These are phyloP conservation scores for Pythium guiyangense DNA, from an alignment of 352 stramenopile species.

Conservation along the genomic window DNA sequence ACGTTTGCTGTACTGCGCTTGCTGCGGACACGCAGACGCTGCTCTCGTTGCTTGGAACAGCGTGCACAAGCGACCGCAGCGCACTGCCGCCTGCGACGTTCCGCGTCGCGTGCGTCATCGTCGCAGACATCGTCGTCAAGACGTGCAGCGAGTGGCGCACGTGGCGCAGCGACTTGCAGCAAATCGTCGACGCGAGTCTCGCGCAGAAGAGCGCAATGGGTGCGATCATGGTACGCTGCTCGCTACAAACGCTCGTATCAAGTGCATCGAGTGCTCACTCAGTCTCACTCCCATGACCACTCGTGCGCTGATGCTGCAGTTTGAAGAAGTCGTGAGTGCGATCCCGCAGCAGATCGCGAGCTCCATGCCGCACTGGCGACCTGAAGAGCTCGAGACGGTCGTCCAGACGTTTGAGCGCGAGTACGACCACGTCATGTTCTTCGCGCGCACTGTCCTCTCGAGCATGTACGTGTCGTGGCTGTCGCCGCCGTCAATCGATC, in stretches of 20 bases:
- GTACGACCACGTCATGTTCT: slow-evolving; percentile 31
- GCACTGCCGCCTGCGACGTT: slow-evolving; percentile 22
- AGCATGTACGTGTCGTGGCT: slow-evolving; percentile 28
- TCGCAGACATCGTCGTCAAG: slow-evolving; percentile 48
- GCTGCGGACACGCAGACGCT: slow-evolving; percentile 24
- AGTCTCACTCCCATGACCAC: neutral
- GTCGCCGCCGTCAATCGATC: neutral
- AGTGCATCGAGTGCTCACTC: neutral
- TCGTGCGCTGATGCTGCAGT: slow-evolving; percentile 8
- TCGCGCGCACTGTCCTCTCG: slow-evolving; percentile 33
- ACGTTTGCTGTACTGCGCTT: slow-evolving; percentile 1
- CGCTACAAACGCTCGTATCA: neutral
- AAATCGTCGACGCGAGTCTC: slow-evolving; percentile 34
- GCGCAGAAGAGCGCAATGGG: slow-evolving; percentile 26
- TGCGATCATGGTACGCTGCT: slow-evolving; percentile 25
- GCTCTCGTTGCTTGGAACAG: slow-evolving; percentile 32
- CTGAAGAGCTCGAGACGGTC: slow-evolving; percentile 20
- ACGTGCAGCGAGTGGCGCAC: slow-evolving; percentile 29
- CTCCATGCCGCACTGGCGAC: slow-evolving; percentile 20
- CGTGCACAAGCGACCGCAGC: slow-evolving; percentile 18
- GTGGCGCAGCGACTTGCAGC: slow-evolving; percentile 48
- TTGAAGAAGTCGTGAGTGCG: slow-evolving; percentile 39
- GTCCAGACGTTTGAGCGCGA: slow-evolving; percentile 35
- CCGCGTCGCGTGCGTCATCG: slow-evolving; percentile 40
- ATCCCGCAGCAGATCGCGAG: slow-evolving; percentile 43